A percentile compares a stretch with the other conserved stretches of the same genome.
These are phyloP conservation scores for Hypomontagnella submonticulosa DNA, from an alignment of 495 filamentous ascomycete species.

Conservation along the genomic window DNA sequence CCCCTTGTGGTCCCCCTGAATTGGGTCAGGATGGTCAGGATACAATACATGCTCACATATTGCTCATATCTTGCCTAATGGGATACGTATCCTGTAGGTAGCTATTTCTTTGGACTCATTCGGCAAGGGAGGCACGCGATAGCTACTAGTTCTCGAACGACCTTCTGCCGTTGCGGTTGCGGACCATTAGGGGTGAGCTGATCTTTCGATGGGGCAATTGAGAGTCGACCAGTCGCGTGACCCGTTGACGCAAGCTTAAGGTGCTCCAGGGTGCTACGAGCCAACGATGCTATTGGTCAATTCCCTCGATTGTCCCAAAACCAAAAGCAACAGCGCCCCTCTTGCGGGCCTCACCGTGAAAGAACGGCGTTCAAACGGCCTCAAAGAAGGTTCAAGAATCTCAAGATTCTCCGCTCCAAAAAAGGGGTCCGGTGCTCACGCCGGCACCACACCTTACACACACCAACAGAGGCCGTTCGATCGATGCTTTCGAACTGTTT, in stretches of 20 bases:
- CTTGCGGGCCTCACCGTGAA: slow-evolving; percentile 28
- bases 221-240: slow-evolving; percentile 41
- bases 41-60: slow-evolving; percentile 25
- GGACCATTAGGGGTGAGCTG: slow-evolving; percentile 37
- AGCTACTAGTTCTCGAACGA: slow-evolving; percentile 39
- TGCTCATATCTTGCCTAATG: slow-evolving; percentile 22
- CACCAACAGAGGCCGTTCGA: slow-evolving; percentile 2
- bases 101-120: too few species aligned
- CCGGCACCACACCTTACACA: background rate
- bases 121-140: slow-evolving; percentile 42
- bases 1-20: slow-evolving; percentile 19
- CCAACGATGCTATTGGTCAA: slow-evolving; percentile 40
- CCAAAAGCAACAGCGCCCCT: slow-evolving; percentile 13
- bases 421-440: slow-evolving; percentile 20
- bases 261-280: slow-evolving; percentile 27
- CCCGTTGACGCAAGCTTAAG: slow-evolving; percentile 38
- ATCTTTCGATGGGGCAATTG: slow-evolving; percentile 42
- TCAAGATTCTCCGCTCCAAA: background rate
- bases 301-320: slow-evolving; percentile 27
- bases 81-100: background rate
- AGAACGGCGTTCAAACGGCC: slow-evolving; percentile 7
- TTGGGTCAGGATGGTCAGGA: slow-evolving; percentile 28
- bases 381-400: slow-evolving; percentile 42
- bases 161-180: slow-evolving; percentile 22
- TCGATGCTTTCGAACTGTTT: slow-evolving; percentile 18